Evolutionary conservation across 192 early-diverging fungal genomes (phyloP).

Genomic region (Coemansia sp.): DNA sequence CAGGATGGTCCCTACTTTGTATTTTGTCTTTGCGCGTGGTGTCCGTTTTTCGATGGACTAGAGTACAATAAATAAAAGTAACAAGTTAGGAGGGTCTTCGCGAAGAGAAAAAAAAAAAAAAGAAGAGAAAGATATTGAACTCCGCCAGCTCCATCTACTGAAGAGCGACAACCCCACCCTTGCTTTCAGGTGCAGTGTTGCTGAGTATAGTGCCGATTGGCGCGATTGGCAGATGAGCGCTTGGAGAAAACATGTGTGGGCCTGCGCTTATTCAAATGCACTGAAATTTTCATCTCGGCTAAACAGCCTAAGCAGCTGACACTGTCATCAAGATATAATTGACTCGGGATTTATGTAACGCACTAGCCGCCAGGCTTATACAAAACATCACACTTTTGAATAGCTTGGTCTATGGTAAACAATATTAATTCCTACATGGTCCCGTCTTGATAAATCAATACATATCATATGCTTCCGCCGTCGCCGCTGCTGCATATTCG

Average conservation of each 20-base stretch:
- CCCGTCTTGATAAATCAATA: no score
- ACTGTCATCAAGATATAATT: no score
- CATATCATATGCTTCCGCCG: no score
- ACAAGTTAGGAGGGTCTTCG: not conserved
- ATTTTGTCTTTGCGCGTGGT: not conserved
- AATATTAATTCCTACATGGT: no score
- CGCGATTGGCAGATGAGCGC: not conserved
- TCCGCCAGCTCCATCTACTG: not conserved
- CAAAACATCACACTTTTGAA: no score
- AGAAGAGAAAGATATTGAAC: no score
- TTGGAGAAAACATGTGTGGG: not conserved
- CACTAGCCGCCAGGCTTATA: no score
- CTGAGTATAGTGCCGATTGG: constrained; percentile 2
- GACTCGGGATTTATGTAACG: not conserved
- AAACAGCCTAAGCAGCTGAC: not conserved
- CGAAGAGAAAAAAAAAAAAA: not conserved
- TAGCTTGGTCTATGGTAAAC: no score
- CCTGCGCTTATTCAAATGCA: not conserved
- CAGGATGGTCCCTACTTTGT: constrained; percentile 7
- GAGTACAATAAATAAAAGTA: not conserved
- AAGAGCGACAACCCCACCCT: not conserved
- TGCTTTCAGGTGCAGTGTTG: constrained; percentile 5
- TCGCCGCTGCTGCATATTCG: not conserved
- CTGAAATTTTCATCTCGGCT: not conserved
- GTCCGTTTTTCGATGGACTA: constrained; percentile 1